phyloP scores from a whole-genome alignment of 495 filamentous ascomycete genomes.

The Daldinia concentrica region DNA sequence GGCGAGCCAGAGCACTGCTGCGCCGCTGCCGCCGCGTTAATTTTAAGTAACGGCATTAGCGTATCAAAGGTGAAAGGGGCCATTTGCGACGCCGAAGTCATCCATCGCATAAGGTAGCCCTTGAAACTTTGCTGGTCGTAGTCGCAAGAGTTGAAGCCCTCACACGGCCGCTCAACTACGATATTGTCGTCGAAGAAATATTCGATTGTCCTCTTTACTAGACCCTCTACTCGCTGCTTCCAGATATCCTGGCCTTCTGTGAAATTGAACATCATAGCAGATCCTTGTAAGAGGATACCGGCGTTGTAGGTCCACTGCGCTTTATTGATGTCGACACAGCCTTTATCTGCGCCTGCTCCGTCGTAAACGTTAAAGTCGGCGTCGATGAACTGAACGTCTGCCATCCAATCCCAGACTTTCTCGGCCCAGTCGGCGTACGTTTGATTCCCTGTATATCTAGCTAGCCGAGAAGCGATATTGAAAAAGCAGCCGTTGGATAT shows the following conservation, averaged over 20 bases:
- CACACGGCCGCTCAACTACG: constrained; percentile 76
- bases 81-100: constrained; percentile 71
- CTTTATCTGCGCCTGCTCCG: constrained; percentile 64
- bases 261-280: constrained; percentile 80
- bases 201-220: constrained; percentile 61
- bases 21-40: constrained; percentile 68
- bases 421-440: constrained; percentile 81
- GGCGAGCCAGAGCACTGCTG: constrained; percentile 68
- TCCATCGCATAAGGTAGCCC: constrained; percentile 75
- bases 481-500: constrained; percentile 83
- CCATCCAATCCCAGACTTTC: constrained; percentile 76
- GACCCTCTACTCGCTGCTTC: constrained; percentile 64
- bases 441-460: constrained; percentile 76
- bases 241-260: constrained; percentile 64
- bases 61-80: constrained; percentile 67
- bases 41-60: constrained; percentile 66
- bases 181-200: constrained; percentile 68
- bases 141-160: constrained; percentile 70
- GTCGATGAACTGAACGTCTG: constrained; percentile 67
- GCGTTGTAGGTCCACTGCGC: constrained; percentile 82
- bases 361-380: constrained; percentile 71
- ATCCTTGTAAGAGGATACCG: constrained; percentile 76
- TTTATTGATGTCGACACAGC: constrained; percentile 68
- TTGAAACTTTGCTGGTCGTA: constrained; percentile 79
- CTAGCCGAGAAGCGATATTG: constrained; percentile 80